Evolutionary conservation across 1,284 basidiomycete genomes (phyloP).

Genomic region (Moesziomyces aphidis): DNA sequence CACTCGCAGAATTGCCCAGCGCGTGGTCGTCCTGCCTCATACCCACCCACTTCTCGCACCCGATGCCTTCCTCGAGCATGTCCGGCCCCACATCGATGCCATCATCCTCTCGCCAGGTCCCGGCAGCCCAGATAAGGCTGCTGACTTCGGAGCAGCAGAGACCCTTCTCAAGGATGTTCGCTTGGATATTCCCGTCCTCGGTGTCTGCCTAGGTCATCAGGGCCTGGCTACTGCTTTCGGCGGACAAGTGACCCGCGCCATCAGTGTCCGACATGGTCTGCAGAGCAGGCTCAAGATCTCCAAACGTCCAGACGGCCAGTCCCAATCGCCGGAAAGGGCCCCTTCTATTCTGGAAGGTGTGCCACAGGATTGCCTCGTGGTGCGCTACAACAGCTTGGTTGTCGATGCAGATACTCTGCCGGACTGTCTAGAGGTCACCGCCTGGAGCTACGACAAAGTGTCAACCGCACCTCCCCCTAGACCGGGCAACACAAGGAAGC

Average conservation of each 20-base stretch:
- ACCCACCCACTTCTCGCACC: constrained; percentile 52
- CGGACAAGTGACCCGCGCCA: constrained; percentile 68
- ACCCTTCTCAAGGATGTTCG: constrained; percentile 46
- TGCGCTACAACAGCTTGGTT: constrained; percentile 79
- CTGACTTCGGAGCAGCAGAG: constrained; percentile 61
- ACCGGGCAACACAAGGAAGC: constrained; percentile 23
- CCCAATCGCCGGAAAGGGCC: constrained; percentile 53
- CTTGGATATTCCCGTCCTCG: constrained; percentile 77
- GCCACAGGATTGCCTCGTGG: constrained; percentile 74
- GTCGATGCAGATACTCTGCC: constrained; percentile 70
- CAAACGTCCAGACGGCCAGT: background rate
- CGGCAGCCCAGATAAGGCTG: constrained; percentile 50
- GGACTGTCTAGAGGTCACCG: constrained; percentile 70
- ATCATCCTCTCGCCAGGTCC: constrained; percentile 65
- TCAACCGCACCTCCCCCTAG: constrained; percentile 37
- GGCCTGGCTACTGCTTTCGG: constrained; percentile 85
- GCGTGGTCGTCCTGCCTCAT: constrained; percentile 61
- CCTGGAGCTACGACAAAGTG: constrained; percentile 60
- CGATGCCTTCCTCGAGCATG: constrained; percentile 36
- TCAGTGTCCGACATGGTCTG: constrained; percentile 55
- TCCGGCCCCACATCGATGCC: constrained; percentile 62
- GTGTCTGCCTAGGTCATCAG: constrained; percentile 92
- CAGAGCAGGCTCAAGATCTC: constrained; percentile 43
- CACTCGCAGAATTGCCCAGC: constrained; percentile 18
- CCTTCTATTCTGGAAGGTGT: constrained; percentile 76